A percentile compares a stretch with the other conserved stretches of the same genome.
Evolutionary conservation across 2,329 filamentous ascomycete species (phyloP).

Genomic region (Dissoconium aciculare): DNA sequence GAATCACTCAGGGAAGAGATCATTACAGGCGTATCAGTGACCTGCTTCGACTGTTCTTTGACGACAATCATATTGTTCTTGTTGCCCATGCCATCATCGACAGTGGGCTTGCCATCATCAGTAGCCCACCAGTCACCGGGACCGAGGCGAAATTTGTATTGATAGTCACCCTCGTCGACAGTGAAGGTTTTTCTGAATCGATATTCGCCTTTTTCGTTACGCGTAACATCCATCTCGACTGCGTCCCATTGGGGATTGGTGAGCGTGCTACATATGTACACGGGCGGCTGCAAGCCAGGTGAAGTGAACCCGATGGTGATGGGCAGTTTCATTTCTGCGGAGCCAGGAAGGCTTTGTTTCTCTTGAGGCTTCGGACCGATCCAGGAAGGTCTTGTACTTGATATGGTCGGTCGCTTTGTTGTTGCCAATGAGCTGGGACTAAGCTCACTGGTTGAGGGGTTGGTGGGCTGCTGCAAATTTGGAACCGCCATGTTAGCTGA

Average conservation of each 20-base stretch:
- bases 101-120: constrained; percentile 45
- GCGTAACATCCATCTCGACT: constrained; percentile 46
- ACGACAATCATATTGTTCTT: constrained; percentile 38
- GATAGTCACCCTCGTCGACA: constrained; percentile 44
- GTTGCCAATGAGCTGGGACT: too few relatives aligned
- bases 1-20: background rate
- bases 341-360: constrained; percentile 9
- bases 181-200: constrained; percentile 44
- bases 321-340: constrained; percentile 21
- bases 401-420: too few relatives aligned
- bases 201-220: constrained; percentile 36
- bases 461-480: too few relatives aligned
- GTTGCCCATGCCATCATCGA: constrained; percentile 38
- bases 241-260: constrained; percentile 52
- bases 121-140: constrained; percentile 55
- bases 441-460: too few relatives aligned
- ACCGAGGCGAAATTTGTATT: constrained; percentile 62
- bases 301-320: constrained; percentile 48
- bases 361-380: constrained; percentile 15
- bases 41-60: constrained; percentile 7
- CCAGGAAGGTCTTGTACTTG: constrained; percentile 19
- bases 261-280: constrained; percentile 57
- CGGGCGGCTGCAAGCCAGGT: constrained; percentile 46
- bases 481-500: too few relatives aligned
- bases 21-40: background rate